A percentile compares a stretch with the other conserved stretches of the same genome.
These are phyloP conservation scores for Euphorbia celastroides DNA, from an alignment of 441 rosid species.

Conservation along the genomic window DNA sequence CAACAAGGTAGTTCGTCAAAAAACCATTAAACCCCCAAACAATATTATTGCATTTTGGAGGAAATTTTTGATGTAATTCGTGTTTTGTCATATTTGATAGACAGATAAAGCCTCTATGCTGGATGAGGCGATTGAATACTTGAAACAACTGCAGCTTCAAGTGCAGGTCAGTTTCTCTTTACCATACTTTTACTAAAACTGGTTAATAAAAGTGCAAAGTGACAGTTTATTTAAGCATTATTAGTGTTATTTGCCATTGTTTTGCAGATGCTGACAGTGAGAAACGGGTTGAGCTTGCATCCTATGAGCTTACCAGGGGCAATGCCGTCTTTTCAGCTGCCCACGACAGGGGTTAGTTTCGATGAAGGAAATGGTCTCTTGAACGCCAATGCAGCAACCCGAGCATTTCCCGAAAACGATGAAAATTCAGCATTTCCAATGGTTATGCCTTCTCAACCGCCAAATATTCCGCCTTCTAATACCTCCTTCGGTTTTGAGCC, in stretches of 20 bases:
- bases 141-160: constrained; percentile 84
- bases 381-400: constrained; percentile 27
- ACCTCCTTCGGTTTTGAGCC: constrained; percentile 42
- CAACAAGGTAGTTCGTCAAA: constrained; percentile 46
- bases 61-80: too few species aligned
- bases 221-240: not conserved
- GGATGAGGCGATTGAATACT: constrained; percentile 78
- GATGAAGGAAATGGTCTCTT: constrained; percentile 39
- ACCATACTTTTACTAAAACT: too few species aligned
- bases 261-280: constrained; percentile 66
- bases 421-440: constrained; percentile 29
- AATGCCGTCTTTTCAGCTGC: constrained; percentile 38
- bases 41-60: too few species aligned
- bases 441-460: constrained; percentile 26
- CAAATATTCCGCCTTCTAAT: constrained; percentile 30
- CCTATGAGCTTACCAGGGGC: constrained; percentile 61
- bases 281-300: constrained; percentile 62
- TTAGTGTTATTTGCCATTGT: constrained; percentile 15
- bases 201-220: not conserved
- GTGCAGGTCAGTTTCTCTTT: constrained; percentile 50
- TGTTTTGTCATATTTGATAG: constrained; percentile 21
- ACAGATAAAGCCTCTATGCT: constrained; percentile 89
- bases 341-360: constrained; percentile 38
- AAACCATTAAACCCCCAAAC: too few species aligned
- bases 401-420: constrained; percentile 36